Percentiles rank a stretch among this genome's conserved stretches.
Evolutionary conservation across 2,329 filamentous ascomycete genomes (phyloP).

Genomic region (Aureobasidium zeae): DNA sequence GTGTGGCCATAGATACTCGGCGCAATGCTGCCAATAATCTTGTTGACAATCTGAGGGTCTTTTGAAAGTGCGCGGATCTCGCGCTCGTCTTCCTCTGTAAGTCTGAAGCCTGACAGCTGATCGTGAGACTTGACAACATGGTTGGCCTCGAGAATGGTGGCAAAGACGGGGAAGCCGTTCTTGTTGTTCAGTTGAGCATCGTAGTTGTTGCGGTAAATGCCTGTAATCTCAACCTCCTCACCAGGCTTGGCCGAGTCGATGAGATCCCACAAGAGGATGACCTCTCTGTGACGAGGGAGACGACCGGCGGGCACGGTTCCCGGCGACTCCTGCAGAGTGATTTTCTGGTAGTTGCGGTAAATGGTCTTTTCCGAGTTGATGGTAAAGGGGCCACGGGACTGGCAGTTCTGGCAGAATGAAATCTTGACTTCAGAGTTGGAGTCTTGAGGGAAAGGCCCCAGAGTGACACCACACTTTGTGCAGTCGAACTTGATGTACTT

Average conservation of each 20-base stretch:
- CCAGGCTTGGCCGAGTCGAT: slow-evolving; percentile 96
- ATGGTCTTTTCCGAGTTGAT: slow-evolving; percentile 96
- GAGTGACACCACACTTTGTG: slow-evolving; percentile 78
- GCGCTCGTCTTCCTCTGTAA: slow-evolving; percentile 92
- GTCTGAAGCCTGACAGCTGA: slow-evolving; percentile 88
- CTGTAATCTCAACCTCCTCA: slow-evolving; percentile 94
- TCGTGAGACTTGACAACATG: slow-evolving; percentile 96
- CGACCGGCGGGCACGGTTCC: slow-evolving; percentile 94
- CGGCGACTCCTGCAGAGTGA: slow-evolving; percentile 93
- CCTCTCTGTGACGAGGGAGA: slow-evolving; percentile 83
- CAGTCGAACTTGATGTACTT: slow-evolving; percentile 99
- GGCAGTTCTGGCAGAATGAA: slow-evolving; percentile 91
- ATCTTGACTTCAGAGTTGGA: slow-evolving; percentile 95
- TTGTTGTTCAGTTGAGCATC: slow-evolving; percentile 96
- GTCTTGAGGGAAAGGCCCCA: slow-evolving; percentile 96
- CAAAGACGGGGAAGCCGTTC: slow-evolving; percentile 97
- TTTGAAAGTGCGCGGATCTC: slow-evolving; percentile 78
- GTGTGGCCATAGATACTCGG: slow-evolving; percentile 95
- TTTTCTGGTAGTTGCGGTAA: slow-evolving; percentile 96
- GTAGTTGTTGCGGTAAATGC: slow-evolving; percentile 96
- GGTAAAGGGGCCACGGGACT: slow-evolving; percentile 88
- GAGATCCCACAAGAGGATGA: slow-evolving; percentile 91
- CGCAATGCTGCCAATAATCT: slow-evolving; percentile 84
- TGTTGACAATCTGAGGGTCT: slow-evolving; percentile 86
- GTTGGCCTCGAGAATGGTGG: slow-evolving; percentile 94